phyloP scores from a whole-genome alignment of 179 eudicot species.

The Corrigiola litoralis region DNA sequence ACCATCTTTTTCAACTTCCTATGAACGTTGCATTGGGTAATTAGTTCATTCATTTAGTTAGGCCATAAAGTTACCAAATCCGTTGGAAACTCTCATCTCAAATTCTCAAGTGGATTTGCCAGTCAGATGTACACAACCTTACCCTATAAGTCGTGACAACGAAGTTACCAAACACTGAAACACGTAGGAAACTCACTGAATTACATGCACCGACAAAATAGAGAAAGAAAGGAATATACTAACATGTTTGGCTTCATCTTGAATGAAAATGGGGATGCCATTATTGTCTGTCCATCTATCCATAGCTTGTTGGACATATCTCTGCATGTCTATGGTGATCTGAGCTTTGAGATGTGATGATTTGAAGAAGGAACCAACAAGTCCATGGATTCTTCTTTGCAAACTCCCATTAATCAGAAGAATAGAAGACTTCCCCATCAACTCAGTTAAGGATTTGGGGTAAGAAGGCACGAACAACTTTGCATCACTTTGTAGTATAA shows the following conservation, averaged over 20 bases:
- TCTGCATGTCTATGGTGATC: constrained; percentile 58
- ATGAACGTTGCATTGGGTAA: too few relatives aligned
- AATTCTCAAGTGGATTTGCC: too few relatives aligned
- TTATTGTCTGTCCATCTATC: constrained; percentile 40
- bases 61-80: too few relatives aligned
- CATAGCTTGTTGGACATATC: constrained; percentile 51
- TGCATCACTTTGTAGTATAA: constrained; percentile 70
- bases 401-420: constrained; percentile 73
- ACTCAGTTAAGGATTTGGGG: constrained; percentile 77
- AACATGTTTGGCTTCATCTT: constrained; percentile 75
- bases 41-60: too few relatives aligned
- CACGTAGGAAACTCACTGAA: too few relatives aligned
- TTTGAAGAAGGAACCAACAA: constrained; percentile 76
- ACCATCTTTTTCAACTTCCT: too few relatives aligned
- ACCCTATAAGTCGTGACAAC: too few relatives aligned
- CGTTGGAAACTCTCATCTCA: too few relatives aligned
- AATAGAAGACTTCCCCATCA: constrained; percentile 83
- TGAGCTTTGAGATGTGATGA: constrained; percentile 69
- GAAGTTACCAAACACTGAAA: too few relatives aligned
- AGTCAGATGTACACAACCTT: constrained; percentile 4
- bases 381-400: constrained; percentile 81
- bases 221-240: constrained; percentile 10
- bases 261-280: constrained; percentile 49
- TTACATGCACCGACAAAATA: background rate
- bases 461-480: constrained; percentile 74